Evolutionary conservation across 495 filamentous ascomycete genomes (phyloP), one percentile per base, ranked within the genome.

Genomic region (Penicillium subrubescens): DNA sequence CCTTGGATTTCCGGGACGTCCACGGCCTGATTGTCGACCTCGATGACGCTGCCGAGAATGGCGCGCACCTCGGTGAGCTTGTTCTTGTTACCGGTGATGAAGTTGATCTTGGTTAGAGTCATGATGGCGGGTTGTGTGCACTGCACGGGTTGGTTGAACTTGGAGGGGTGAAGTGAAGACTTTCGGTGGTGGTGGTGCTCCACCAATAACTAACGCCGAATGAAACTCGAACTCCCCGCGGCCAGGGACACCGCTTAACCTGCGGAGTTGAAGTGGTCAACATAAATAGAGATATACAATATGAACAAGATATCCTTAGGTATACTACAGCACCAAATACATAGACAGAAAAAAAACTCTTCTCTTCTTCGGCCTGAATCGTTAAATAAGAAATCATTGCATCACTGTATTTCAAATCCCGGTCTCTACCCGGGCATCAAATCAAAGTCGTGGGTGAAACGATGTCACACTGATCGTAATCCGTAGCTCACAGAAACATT

Each of bases 1-100:
- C 94, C 96, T 79, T 98, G 96, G 56, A 98, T 88, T 80, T 99
- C 95, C 29, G 87, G 83, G 57, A 96, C 79, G 69, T 97, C 93
- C 29, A 99, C 73, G 3, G 82, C 78, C 74, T 90, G 88, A 78
- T 79, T 95, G 58, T 87, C 81, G 53, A 99, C 81, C 46, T 89
- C 79, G 66, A 96, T 88, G 33, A 87, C 83, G 59, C 84, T 85
- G 60, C 88, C 88, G 19, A 99, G 84, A 69, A 99, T 97, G 14
- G 90, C 89, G 72, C 88, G 85, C 66, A 96, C 92, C 78, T 99
- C 95, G 61, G 75, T 73, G 55, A 99, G 86, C 79, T 99, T 99
- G 81, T 96, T 96, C 67, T 86, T 84, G 81, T 99, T 99, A 67
- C 94, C 90, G 3, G 96, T 99, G 70, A 99, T 97, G 82, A 99